Evolutionary conservation across 495 filamentous ascomycete species (phyloP), one percentile per base, ranked within the genome.

Genomic region (Rusavskia elegans): DNA sequence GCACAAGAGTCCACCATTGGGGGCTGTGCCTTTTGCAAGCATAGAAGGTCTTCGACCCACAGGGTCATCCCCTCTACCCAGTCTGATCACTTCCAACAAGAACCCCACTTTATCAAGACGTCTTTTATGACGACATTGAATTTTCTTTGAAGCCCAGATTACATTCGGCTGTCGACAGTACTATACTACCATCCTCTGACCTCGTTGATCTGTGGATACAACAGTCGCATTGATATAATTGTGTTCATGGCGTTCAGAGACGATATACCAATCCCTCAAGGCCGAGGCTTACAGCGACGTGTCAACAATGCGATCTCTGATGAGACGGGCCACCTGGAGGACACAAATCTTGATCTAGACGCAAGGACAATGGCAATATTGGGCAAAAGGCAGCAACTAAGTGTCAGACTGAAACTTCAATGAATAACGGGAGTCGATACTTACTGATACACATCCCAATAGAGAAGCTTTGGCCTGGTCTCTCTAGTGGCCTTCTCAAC

Each of bases 401-500:
- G 39, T 21, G 54, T 50, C 11, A 56, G 54, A 10, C 20, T 6
- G 38, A 11, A 16, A 30, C 17, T 30, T 27, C 14, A 41, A 48
- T 8, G 36, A 0, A 9, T 29, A 19, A 3, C 2, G 10, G 20
- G 5, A 40, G 13, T 35, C 13, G 17, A 16, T 0, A 17, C 13
- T 23, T 30, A 30, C 30, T 25, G 19, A 49, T 19, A 1, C 14
- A 42, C 6, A 0, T 19, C 8, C n/a, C 7, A 29, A 29, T 48
- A 69, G 70, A 66, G 74, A 35, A 73, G 66, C 39, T 76, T 75
- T 45, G 66, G 68, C 0, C 59, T 73, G 25, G 54, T 76, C 37
- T 69, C 71, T 2, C 72, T 73, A 37, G 51, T 75, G 11, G 73
- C 68, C 0, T 75, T 78, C 38, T 68, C 67, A 30, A 71, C 66